These are phyloP conservation scores for Amphirosellinia nigrospora DNA, from an alignment of 495 filamentous ascomycete species.

Conservation along the genomic window DNA sequence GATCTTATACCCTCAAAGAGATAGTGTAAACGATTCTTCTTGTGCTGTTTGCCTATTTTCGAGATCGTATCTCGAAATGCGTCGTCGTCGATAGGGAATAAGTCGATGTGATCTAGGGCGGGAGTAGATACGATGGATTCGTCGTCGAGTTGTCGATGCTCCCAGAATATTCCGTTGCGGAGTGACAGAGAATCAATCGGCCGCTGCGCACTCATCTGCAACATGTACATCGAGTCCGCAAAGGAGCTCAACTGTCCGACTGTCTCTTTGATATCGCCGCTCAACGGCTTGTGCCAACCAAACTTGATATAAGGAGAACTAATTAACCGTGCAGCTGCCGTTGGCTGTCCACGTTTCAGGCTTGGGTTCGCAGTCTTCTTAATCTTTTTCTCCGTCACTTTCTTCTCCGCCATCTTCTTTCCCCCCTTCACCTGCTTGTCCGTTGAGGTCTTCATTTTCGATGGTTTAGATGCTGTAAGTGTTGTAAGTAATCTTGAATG, in stretches of 20 bases:
- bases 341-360: constrained; percentile 19
- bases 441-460: neutral
- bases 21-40: constrained; percentile 19
- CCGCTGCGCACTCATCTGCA: constrained; percentile 25
- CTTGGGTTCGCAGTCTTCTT: constrained; percentile 6
- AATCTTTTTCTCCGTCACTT: neutral
- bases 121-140: constrained; percentile 29
- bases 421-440: neutral
- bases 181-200: constrained; percentile 25
- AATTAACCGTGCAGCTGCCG: constrained; percentile 31
- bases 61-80: constrained; percentile 11
- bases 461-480: constrained; percentile 1
- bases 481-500: neutral
- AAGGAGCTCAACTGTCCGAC: constrained; percentile 21
- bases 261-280: constrained; percentile 17
- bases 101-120: constrained; percentile 22
- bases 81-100: constrained; percentile 25
- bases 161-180: constrained; percentile 33
- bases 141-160: constrained; percentile 29
- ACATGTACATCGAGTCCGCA: constrained; percentile 30
- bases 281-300: constrained; percentile 35
- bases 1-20: constrained; percentile 30
- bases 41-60: constrained; percentile 3
- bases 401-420: constrained; percentile 3
- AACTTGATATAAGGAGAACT: constrained; percentile 26